Percentiles rank a stretch among this genome's conserved stretches.
Conservation (phyloP, 2,329 filamentous ascomycete genomes). For the Parastagonospora nodorum region DNA sequence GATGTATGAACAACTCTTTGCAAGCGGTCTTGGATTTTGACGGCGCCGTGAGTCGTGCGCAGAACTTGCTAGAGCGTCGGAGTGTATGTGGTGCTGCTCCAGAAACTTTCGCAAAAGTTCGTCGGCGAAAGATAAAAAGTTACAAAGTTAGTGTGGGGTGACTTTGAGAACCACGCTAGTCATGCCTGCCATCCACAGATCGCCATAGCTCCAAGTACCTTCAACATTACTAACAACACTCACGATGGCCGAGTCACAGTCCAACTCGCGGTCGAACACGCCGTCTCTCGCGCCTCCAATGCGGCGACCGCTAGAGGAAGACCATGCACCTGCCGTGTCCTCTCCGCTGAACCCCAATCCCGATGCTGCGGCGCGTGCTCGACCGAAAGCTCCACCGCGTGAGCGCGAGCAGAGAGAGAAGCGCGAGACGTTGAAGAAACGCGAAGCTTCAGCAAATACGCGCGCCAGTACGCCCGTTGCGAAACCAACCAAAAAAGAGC, state of each 20-base stretch:
- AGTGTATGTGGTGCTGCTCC: not conserved
- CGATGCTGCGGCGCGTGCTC: slow-evolving; percentile 52
- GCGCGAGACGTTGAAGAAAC: slow-evolving; percentile 60
- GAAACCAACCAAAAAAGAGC: slow-evolving; percentile 46
- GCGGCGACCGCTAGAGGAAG: slow-evolving; percentile 70
- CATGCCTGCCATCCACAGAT: slow-evolving; percentile 2
- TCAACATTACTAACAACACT: slow-evolving; percentile 1
- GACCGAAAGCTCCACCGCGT: slow-evolving; percentile 45
- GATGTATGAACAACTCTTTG: too few species aligned
- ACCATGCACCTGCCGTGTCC: slow-evolving; percentile 71
- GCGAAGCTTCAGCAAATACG: slow-evolving; percentile 51
- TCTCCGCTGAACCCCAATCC: slow-evolving; percentile 73
- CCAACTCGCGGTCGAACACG: slow-evolving; percentile 44
- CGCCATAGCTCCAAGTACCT: not conserved
- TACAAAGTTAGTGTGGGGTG: slow-evolving; percentile 22
- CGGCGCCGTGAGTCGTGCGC: too few species aligned
- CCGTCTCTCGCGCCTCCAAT: slow-evolving; percentile 54
- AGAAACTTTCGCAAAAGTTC: slow-evolving; percentile 9
- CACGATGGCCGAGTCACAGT: slow-evolving; percentile 43
- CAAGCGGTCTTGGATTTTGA: too few species aligned
- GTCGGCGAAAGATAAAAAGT: slow-evolving; percentile 5
- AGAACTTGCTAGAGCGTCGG: too few species aligned
- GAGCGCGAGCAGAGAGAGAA: slow-evolving; percentile 56
- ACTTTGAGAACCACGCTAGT: not conserved
- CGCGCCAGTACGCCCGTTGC: slow-evolving; percentile 47